Evolutionary conservation across 2,329 filamentous ascomycete species (phyloP).

Genomic region (Alternaria brassicae): DNA sequence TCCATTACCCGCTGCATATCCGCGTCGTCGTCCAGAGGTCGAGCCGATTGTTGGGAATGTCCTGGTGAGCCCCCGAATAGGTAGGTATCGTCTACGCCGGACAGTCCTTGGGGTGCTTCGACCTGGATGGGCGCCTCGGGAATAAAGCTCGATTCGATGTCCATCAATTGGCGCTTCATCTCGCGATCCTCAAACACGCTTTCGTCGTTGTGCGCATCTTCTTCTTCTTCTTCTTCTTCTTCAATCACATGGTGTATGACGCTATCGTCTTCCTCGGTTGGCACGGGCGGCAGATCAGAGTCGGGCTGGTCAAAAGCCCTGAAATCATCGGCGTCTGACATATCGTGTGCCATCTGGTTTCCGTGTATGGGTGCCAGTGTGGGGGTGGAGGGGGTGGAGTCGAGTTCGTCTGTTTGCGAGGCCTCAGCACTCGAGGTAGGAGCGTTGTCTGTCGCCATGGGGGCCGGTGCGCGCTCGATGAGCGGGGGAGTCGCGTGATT

Average conservation of each 20-base stretch:
- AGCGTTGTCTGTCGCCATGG: slow-evolving; percentile 33
- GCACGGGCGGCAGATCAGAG: slow-evolving; percentile 51
- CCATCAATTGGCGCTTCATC: slow-evolving; percentile 66
- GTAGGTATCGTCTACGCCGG: slow-evolving; percentile 57
- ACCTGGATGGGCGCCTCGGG: slow-evolving; percentile 58
- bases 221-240: slow-evolving; percentile 41
- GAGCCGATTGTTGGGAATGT: slow-evolving; percentile 30
- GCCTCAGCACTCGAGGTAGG: slow-evolving; percentile 34
- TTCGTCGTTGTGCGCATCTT: slow-evolving; percentile 45
- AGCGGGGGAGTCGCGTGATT: slow-evolving; percentile 27
- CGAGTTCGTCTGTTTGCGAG: slow-evolving; percentile 31
- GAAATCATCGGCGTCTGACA: slow-evolving; percentile 43
- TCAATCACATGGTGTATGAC: slow-evolving; percentile 44
- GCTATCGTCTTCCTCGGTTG: slow-evolving; percentile 51
- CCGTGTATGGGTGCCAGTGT: slow-evolving; percentile 19
- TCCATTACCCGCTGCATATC: slow-evolving; percentile 26
- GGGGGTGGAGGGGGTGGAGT: slow-evolving; percentile 26
- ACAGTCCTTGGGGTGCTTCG: slow-evolving; percentile 29
- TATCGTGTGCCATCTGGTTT: slow-evolving; percentile 35
- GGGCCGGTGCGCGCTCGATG: slow-evolving; percentile 26
- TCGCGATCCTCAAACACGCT: slow-evolving; percentile 62
- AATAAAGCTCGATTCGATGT: slow-evolving; percentile 69
- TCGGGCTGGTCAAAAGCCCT: slow-evolving; percentile 45
- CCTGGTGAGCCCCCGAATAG: slow-evolving; percentile 52
- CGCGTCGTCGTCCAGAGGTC: slow-evolving; percentile 14